These are phyloP conservation scores for Huntiella abstrusa DNA, from an alignment of 2,329 filamentous ascomycete genomes.

Conservation along the genomic window DNA sequence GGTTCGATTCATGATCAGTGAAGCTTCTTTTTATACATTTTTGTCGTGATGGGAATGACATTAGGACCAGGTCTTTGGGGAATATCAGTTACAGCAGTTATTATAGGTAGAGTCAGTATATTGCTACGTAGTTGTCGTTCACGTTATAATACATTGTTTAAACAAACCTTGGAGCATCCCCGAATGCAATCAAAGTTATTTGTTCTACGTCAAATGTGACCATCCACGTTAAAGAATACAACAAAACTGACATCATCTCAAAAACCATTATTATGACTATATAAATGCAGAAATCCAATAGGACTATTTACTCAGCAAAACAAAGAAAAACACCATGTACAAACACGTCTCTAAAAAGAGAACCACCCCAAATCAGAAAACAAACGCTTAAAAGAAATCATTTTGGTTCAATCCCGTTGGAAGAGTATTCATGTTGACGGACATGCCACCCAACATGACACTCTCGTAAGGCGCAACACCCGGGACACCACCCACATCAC, in stretches of 20 bases:
- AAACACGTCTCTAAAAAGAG: neutral
- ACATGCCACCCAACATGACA: slow-evolving; percentile 15
- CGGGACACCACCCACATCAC: slow-evolving; percentile 19
- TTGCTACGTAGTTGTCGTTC: too few relatives aligned
- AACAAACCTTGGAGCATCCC: too few relatives aligned
- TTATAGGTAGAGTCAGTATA: too few relatives aligned
- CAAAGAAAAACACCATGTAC: slow-evolving; percentile 3
- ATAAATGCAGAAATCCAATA: neutral
- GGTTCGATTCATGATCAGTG: slow-evolving; percentile 1
- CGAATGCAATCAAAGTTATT: too few relatives aligned
- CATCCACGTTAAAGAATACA: too few relatives aligned
- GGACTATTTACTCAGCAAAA: neutral
- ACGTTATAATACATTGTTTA: too few relatives aligned
- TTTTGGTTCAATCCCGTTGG: slow-evolving; percentile 33
- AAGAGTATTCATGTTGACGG: slow-evolving; percentile 19
- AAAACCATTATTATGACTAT: neutral
- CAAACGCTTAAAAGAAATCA: slow-evolving; percentile 32
- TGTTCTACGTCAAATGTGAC: too few relatives aligned
- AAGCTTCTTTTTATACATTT: neutral
- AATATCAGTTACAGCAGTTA: too few relatives aligned
- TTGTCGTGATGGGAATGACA: neutral
- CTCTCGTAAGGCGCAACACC: slow-evolving; percentile 24
- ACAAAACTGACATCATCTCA: too few relatives aligned
- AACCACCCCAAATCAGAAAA: too few relatives aligned
- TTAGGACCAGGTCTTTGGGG: too few relatives aligned